Evolutionary conservation across 306 rosid genomes (phyloP).

Genomic region (Quillaja saponaria): DNA sequence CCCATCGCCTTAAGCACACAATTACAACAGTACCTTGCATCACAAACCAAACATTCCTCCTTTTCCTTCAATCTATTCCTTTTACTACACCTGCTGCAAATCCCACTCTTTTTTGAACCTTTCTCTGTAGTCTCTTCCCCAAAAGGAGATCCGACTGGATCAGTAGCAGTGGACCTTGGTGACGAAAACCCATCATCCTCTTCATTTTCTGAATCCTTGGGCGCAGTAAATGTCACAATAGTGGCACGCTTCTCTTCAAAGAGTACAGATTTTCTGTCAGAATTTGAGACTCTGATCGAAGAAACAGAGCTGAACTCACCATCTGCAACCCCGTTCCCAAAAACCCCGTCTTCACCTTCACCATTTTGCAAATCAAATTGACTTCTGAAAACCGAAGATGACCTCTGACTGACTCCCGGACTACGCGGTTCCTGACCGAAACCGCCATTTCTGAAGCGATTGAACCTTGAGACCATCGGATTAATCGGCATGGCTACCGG

Average conservation of each 20-base stretch:
- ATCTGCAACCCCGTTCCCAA: constrained; percentile 34
- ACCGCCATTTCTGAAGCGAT: constrained; percentile 48
- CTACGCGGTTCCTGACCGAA: constrained; percentile 36
- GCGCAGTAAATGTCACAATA: constrained; percentile 60
- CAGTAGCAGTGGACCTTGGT: constrained; percentile 60
- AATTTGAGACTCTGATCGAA: constrained; percentile 29
- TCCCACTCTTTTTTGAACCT: constrained; percentile 42
- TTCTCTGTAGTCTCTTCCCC: constrained; percentile 14
- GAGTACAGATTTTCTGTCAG: constrained; percentile 19
- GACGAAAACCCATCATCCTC: constrained; percentile 50
- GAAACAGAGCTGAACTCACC: constrained; percentile 36
- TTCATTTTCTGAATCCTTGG: constrained; percentile 61
- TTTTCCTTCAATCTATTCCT: constrained; percentile 74
- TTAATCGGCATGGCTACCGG: constrained; percentile 61
- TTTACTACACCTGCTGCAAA: constrained; percentile 72
- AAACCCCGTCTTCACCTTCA: constrained; percentile 41
- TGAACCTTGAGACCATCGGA: constrained; percentile 46
- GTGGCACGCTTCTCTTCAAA: constrained; percentile 45
- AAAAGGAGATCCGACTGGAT: constrained; percentile 53
- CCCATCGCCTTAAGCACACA: constrained; percentile 93
- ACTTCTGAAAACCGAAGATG: constrained; percentile 50
- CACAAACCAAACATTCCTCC: constrained; percentile 81
- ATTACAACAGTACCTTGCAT: constrained; percentile 65
- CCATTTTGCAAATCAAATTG: constrained; percentile 48
- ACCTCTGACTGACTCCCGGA: constrained; percentile 51